Base-by-base conservation (phyloP, 176 grass and related monocot genomes). In the Saccharum spontaneum region DNA sequence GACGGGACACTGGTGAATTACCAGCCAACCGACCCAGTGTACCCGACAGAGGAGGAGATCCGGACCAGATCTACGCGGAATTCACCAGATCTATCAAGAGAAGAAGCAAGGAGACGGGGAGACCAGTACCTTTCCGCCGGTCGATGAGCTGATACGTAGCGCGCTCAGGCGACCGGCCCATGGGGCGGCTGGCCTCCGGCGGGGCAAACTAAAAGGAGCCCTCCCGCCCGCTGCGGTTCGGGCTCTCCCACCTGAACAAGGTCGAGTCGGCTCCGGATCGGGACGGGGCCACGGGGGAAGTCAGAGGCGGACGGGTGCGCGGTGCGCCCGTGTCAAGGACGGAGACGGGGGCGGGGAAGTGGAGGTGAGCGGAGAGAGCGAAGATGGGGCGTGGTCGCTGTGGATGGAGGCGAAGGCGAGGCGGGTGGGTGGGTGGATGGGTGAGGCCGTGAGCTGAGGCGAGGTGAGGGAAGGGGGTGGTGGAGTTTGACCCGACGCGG, bases 401-500 rank as follows among this genome's bases (percentile, higher is more conserved):
- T 15, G 88, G 78, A 46, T 57, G 64, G 64, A 73, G n/a, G 43
- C 71, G 43, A 39, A 28, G 8, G 8, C 16, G 66, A 14, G 57
- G 13, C 4, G 45, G 36, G 31, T 34, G 57, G 79, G 59, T 76
- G 28, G 49, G 38, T 57, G 82, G 83, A 80, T 89, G 86, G 87
- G 69, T 67, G 79, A 85, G 57, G 79, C 60, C 61, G 76, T 76
- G 77, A 78, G 44, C 22, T 11, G 57, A 61, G 57, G 76, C 37
- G 61, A 67, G 79, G 64, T 2, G 26, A n/a, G 78, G 57, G 75
- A 39, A 7, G 79, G 70, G 70, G 67, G 37, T 77, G 75, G 84
- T 82, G 86, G 67, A 77, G 90, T 77, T 90, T 90, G 88, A 90
- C 88, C 88, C 67, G 88, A 57, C 83, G 73, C 55, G 79, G 66